Evolutionary conservation across 805 yeast species (phyloP), one percentile per base, ranked within the genome.

Genomic region (Nakazawaea siamensis): DNA sequence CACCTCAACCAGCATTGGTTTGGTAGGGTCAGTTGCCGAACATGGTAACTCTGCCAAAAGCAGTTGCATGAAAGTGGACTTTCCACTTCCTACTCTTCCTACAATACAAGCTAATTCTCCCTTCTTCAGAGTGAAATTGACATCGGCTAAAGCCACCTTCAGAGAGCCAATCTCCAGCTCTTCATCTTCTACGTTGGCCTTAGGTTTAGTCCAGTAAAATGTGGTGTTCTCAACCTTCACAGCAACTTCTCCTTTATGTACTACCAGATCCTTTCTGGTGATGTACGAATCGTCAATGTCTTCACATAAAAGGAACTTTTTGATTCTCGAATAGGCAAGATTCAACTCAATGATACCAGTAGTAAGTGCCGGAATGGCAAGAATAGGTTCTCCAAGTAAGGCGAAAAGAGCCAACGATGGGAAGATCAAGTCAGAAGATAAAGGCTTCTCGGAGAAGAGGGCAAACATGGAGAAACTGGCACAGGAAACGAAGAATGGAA

Each of bases 71-170:
- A 73, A 57, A 0, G 84, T 70, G 2, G 81, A 67, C 45, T 79
- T 79, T 33, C 86, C 86, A 11, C 80, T 54, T 3, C 85, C 85
- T 21, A 79, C 85, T 45, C 71, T 59, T 9, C 85, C 85, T 18
- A 78, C 76, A 34, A 79, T 55, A 52, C 85, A 76, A 1, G 73
- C 60, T 36, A 79, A 55, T 24, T 65, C 60, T 4, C 79, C 78
- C 45, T 66, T 68, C n/a, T 45, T 54, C 1, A 76, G 81, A 8
- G 47, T 40, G 42, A 74, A 75, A 35, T 64, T 52, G 31, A 76
- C 62, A 45, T 70, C 52, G 29, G 58, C 54, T 34, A 78, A 54
- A 0, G 83, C 78, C 25, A 62, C 51, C 31, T 57, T 58, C 0
- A 62, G 46, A 6, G 34, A 18, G 7, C 24, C 34, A 18, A 66